Conservation (phyloP, 2,329 filamentous ascomycete genomes). For the Tolypocladium ovalisporum region DNA sequence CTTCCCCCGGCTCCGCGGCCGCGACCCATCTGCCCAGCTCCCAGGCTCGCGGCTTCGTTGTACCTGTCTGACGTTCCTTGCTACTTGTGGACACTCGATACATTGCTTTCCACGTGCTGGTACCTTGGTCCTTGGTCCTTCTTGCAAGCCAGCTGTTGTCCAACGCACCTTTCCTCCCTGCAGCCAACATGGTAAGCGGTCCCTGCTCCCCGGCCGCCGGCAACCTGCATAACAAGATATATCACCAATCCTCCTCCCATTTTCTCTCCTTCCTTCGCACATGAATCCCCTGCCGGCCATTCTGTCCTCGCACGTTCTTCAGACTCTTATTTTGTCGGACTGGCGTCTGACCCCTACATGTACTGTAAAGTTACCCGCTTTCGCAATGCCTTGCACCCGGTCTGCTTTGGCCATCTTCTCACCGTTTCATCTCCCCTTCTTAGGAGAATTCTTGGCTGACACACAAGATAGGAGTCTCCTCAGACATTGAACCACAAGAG, state of each 20-base stretch:
- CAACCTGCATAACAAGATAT: slow-evolving; percentile 31
- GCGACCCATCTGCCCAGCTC: slow-evolving; percentile 9
- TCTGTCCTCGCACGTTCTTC: slow-evolving; percentile 13
- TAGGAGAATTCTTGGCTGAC: slow-evolving; percentile 15
- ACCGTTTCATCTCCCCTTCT: neutral
- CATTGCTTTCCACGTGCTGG: slow-evolving; percentile 22
- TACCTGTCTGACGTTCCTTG: slow-evolving; percentile 17
- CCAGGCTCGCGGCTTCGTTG: slow-evolving; percentile 6
- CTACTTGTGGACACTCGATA: slow-evolving; percentile 23
- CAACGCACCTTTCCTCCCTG: slow-evolving; percentile 26
- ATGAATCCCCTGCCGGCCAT: slow-evolving; percentile 2
- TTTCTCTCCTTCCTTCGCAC: slow-evolving; percentile 13
- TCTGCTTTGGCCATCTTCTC: neutral
- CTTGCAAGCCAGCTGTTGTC: slow-evolving; percentile 20
- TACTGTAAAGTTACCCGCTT: neutral
- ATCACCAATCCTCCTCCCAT: slow-evolving; percentile 26
- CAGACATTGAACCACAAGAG: slow-evolving; percentile 17
- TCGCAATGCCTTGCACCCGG: slow-evolving; percentile 2
- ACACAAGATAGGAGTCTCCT: slow-evolving; percentile 20
- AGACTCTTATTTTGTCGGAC: slow-evolving; percentile 12
- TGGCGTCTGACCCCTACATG: slow-evolving; percentile 1
- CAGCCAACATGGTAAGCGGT: slow-evolving; percentile 39
- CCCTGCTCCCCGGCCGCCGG: slow-evolving; percentile 26
- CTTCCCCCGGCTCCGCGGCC: slow-evolving; percentile 10
- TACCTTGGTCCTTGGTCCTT: slow-evolving; percentile 23